phyloP scores from a whole-genome alignment of 768 basidiomycete species.

The Mycena metata region DNA sequence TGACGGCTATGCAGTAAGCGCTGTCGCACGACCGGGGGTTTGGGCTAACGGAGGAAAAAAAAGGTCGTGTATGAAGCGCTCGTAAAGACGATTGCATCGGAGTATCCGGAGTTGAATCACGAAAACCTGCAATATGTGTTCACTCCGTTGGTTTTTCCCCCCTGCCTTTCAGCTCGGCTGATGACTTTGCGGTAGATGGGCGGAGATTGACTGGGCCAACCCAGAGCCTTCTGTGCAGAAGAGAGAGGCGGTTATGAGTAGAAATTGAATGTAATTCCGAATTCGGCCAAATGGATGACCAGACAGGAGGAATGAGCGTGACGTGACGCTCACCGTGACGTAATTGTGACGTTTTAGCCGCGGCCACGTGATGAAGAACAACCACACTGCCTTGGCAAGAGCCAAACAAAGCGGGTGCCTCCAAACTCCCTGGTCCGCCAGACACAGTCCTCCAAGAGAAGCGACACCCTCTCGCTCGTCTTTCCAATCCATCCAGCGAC shows the following conservation, averaged over 20 bases:
- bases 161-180: too few relatives aligned
- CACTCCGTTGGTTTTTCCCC: slow-evolving; percentile 67
- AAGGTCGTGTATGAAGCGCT: slow-evolving; percentile 79
- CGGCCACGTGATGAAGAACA: slow-evolving; percentile 22
- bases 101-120: slow-evolving; percentile 78
- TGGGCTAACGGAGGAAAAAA: slow-evolving; percentile 1
- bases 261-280: neutral
- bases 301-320: too few relatives aligned
- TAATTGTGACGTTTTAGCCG: slow-evolving; percentile 34
- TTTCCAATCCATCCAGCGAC: neutral
- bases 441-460: neutral
- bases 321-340: too few relatives aligned
- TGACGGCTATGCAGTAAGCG: slow-evolving; percentile 79
- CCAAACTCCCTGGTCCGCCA: neutral
- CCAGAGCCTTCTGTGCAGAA: slow-evolving; percentile 7
- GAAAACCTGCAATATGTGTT: slow-evolving; percentile 72
- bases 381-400: slow-evolving; percentile 8
- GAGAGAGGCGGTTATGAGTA: neutral
- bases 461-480: neutral
- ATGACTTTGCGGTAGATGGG: slow-evolving; percentile 51
- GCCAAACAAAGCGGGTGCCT: slow-evolving; percentile 8
- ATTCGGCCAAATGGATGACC: too few relatives aligned
- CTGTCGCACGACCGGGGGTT: slow-evolving; percentile 4
- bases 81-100: slow-evolving; percentile 65
- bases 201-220: slow-evolving; percentile 42